These are phyloP conservation scores for Lasiosphaeria hispida DNA, from an alignment of 495 filamentous ascomycete species.

Conservation along the genomic window DNA sequence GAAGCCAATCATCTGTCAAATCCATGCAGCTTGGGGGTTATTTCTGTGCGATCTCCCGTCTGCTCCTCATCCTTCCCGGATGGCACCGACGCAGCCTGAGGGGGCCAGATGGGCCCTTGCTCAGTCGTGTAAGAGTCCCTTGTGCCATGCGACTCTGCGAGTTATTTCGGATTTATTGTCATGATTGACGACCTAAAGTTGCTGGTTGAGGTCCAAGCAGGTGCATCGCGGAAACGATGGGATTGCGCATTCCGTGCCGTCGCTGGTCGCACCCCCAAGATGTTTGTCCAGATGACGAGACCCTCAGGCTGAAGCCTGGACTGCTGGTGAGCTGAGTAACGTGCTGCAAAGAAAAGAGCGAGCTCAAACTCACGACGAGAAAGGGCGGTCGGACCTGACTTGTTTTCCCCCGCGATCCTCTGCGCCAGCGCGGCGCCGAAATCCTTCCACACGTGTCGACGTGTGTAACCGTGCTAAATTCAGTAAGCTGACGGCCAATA, in stretches of 20 bases:
- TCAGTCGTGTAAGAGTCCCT: neutral
- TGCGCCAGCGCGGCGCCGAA: slow-evolving; percentile 1
- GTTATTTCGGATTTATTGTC: slow-evolving; percentile 12
- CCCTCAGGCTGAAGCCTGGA: no score
- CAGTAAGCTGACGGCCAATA: slow-evolving; percentile 12
- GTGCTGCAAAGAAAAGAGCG: no score
- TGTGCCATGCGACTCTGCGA: neutral
- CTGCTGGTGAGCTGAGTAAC: no score
- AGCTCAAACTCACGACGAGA: neutral
- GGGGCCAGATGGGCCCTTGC: neutral
- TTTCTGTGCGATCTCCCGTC: neutral
- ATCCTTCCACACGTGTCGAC: slow-evolving; percentile 3
- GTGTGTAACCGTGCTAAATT: slow-evolving; percentile 9
- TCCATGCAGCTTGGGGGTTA: slow-evolving; percentile 2
- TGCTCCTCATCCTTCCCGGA: neutral
- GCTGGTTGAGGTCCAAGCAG: neutral
- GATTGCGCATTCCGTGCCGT: neutral
- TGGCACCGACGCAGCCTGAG: neutral
- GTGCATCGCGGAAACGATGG: neutral
- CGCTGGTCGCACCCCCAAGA: no score
- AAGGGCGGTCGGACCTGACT: neutral
- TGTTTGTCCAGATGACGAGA: no score
- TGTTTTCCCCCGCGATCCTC: neutral
- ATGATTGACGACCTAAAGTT: neutral
- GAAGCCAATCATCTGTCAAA: slow-evolving; percentile 17